Conservation (phyloP, 768 basidiomycete species). For the Vishniacozyma victoriae region DNA sequence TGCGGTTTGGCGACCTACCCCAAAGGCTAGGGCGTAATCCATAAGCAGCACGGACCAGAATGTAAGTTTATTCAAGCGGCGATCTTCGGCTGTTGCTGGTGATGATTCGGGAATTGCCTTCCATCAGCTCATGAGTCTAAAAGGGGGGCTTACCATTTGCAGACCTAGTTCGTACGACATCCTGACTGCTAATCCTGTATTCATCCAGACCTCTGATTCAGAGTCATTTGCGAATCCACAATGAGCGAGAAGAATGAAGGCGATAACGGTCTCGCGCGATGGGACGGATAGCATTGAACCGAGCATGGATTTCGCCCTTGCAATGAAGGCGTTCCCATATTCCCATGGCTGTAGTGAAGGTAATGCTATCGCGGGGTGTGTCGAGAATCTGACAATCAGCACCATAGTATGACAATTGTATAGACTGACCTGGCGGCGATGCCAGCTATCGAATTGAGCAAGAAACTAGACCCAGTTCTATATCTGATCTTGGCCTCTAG, state of each 20-base stretch:
- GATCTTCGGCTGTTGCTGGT: conserved; percentile 13
- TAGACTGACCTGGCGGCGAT: conserved; percentile 25
- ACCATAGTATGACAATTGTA: not conserved
- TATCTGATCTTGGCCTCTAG: conserved; percentile 11
- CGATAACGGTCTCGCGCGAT: conserved; percentile 16
- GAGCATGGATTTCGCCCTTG: conserved; percentile 25
- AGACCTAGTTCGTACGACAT: conserved; percentile 32
- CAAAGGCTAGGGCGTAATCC: conserved; percentile 27
- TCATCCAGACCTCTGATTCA: conserved; percentile 28
- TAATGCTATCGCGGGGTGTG: conserved; percentile 17
- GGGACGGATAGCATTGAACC: conserved; percentile 28
- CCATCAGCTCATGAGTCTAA: conserved; percentile 7
- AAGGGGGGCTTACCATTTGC: conserved; percentile 18
- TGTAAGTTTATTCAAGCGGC: conserved; percentile 12
- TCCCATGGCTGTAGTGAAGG: conserved; percentile 11
- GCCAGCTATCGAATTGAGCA: conserved; percentile 24
- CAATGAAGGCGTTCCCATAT: conserved; percentile 26
- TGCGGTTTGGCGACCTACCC: conserved; percentile 21
- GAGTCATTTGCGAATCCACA: conserved; percentile 28
- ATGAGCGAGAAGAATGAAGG: conserved; percentile 18
- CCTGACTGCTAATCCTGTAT: conserved; percentile 23
- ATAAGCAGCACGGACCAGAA: conserved; percentile 30
- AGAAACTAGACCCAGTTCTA: conserved; percentile 18
- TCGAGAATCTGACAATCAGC: conserved; percentile 22
- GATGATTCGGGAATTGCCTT: conserved; percentile 10